Percentiles rank a stretch among this genome's conserved stretches.
phyloP scores from a whole-genome alignment of 106 monocot genomes.

The Xerophyta viscosa region DNA sequence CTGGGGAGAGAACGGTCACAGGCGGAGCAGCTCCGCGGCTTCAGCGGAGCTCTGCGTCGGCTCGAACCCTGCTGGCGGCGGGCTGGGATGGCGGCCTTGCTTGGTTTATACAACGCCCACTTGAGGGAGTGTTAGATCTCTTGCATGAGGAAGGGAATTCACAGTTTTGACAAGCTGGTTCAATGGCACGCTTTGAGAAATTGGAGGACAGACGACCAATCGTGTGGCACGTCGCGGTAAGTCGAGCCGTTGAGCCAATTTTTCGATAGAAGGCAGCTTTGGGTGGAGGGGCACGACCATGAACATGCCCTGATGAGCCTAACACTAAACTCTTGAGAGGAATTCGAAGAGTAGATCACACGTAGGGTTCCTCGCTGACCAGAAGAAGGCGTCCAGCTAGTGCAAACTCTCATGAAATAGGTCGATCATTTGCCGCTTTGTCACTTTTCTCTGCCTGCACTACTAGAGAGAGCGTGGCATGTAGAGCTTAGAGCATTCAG shows the following conservation, averaged over 20 bases:
- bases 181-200: slow-evolving; percentile 39
- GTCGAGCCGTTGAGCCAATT: no score
- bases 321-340: no score
- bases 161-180: slow-evolving; percentile 26
- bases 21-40: slow-evolving; percentile 39
- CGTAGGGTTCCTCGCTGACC: no score
- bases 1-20: slow-evolving; percentile 20
- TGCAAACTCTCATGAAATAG: no score
- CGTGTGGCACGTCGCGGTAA: no score
- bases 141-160: slow-evolving; percentile 57
- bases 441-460: no score
- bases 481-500: no score
- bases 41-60: slow-evolving; percentile 47
- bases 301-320: slow-evolving; percentile 59
- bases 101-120: slow-evolving; percentile 73
- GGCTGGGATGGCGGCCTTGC: slow-evolving; percentile 75
- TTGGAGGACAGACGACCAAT: no score
- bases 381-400: no score
- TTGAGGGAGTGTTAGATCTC: slow-evolving; percentile 89
- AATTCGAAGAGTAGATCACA: slow-evolving; percentile 75
- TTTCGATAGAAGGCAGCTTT: no score
- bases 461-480: no score
- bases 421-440: no score
- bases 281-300: slow-evolving; percentile 57
- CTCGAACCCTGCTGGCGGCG: slow-evolving; percentile 17